Base-by-base conservation (phyloP, 2,329 filamentous ascomycete genomes). In the Fusarium pilosicola region DNA sequence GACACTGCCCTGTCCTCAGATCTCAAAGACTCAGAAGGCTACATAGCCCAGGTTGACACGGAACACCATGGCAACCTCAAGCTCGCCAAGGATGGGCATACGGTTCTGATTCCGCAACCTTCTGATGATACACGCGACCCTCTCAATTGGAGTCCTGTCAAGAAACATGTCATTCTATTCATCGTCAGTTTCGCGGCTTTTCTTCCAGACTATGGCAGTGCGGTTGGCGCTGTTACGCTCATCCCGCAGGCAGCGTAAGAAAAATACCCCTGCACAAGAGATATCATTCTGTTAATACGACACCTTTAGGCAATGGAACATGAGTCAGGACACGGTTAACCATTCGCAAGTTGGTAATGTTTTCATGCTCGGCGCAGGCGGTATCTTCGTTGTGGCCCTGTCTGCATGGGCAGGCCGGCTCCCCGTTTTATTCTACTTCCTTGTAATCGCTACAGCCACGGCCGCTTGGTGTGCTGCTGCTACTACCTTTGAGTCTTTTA, bases 391-490 rank as follows among this genome's bases (percentile, higher is more conserved):
- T 4, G 49, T 54, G 9, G 24, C 49, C 18, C 32, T 54, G 24
- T 54, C 49, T 24, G 49, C 32, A 5, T 54, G 49, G 49, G 49
- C 32, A 22, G 49, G 49, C 10, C 49, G 49, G 7, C 24, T 54
- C 0, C 49, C 49, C 0, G 24, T 54, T 17, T 6, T 54, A 13
- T 54, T 54, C 49, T 54, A 38, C 7, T 54, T 54, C 1, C 49
- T 38, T 6, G 7, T 54, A 3, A 22, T 54, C 1, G 49, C 49
- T 1, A 6, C 49, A 13, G 32, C 49, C 0, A 38, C 32, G 0
- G 49, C 49, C 0, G 49, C 49, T 6, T 54, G 49, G 32, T 54
- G 32, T 4, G 49, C 49, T 4, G 32, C 49, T 12, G 49, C 49
- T 13, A 28, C 32, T 8, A 38, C 32, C 0, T 54, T 54, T 28